A percentile compares a stretch with the other conserved stretches of the same genome.
These are phyloP conservation scores for Mortierella hygrophila DNA, from an alignment of 192 early-diverging fungal genomes.

Conservation along the genomic window DNA sequence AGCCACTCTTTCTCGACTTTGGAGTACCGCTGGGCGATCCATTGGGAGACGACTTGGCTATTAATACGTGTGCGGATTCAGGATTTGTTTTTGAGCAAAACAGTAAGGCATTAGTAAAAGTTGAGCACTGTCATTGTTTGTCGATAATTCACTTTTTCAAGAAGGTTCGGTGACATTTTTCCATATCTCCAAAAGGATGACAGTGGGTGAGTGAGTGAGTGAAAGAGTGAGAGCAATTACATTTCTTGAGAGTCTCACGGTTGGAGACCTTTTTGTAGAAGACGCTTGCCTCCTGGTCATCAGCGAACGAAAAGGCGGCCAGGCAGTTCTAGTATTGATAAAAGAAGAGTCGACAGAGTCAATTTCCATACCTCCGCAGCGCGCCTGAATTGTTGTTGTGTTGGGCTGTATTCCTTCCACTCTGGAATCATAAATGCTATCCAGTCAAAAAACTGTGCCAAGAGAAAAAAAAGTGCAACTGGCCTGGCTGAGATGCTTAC, in stretches of 20 bases:
- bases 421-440: constrained; percentile 7
- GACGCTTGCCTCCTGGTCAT: constrained; percentile 72
- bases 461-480: neutral
- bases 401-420: constrained; percentile 3
- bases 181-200: constrained; percentile 27
- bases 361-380: constrained; percentile 5
- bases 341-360: neutral
- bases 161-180: neutral
- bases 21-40: constrained; percentile 48
- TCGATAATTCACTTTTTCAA: neutral
- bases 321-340: constrained; percentile 61
- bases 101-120: neutral
- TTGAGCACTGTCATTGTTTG: neutral
- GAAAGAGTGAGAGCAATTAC: constrained; percentile 31
- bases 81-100: constrained; percentile 4
- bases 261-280: constrained; percentile 76
- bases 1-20: constrained; percentile 57
- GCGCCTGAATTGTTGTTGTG: neutral
- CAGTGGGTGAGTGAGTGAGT: neutral
- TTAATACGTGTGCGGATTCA: constrained; percentile 12
- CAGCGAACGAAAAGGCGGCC: constrained; percentile 80
- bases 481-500: constrained; percentile 43
- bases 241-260: constrained; percentile 59
- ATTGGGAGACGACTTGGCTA: constrained; percentile 34
- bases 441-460: neutral